phyloP scores from a whole-genome alignment of 257 asterid species.

The Przewalskia tangutica region DNA sequence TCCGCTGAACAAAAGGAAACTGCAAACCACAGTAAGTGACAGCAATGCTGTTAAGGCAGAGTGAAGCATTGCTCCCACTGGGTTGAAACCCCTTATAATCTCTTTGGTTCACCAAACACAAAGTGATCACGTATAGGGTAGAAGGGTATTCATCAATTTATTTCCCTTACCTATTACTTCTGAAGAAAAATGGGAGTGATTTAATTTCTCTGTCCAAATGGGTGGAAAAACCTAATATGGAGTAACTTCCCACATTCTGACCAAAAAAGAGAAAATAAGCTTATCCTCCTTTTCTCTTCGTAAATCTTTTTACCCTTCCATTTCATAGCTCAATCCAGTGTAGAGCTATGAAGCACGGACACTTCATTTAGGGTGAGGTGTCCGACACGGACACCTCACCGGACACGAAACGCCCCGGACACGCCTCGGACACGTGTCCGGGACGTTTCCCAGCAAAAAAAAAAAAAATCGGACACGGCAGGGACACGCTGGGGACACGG shows the following conservation, averaged over 20 bases:
- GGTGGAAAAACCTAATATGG: neutral
- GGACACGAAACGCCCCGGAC: too few species aligned
- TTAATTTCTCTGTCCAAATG: neutral
- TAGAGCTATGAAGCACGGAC: too few species aligned
- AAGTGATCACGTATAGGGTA: neutral
- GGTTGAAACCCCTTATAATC: neutral
- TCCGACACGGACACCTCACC: too few species aligned
- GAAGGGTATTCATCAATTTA: neutral
- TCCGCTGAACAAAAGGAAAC: neutral
- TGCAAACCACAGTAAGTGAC: neutral
- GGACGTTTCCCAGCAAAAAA: too few species aligned
- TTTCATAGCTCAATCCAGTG: neutral
- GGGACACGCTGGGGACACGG: too few species aligned
- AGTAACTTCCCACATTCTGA: neutral
- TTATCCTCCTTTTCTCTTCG: neutral
- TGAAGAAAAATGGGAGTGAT: neutral
- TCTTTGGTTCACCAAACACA: neutral
- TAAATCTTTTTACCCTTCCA: neutral
- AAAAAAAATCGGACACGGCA: too few species aligned
- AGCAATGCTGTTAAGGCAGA: neutral
- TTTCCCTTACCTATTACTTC: neutral
- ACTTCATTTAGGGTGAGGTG: too few species aligned
- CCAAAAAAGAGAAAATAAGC: neutral
- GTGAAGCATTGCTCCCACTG: neutral
- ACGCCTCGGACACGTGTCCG: too few species aligned